Conservation (phyloP, 2,329 filamentous ascomycete species). For the Delphinella strobiligena region DNA sequence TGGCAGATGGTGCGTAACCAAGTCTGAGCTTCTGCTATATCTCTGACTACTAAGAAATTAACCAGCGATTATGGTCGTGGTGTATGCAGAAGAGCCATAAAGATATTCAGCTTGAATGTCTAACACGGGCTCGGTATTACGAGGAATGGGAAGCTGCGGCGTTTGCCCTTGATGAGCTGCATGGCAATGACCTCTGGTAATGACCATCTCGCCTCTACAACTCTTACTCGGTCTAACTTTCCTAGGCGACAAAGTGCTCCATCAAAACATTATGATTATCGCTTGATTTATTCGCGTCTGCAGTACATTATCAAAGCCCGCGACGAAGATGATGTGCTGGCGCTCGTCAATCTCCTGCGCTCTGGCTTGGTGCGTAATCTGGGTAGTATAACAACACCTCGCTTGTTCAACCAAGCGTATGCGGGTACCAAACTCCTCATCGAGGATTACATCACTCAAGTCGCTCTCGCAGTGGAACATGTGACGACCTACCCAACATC, state of each 20-base stretch:
- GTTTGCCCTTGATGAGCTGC: slow-evolving; percentile 65
- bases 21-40: background rate
- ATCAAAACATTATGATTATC: slow-evolving; percentile 75
- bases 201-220: background rate
- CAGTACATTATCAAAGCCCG: slow-evolving; percentile 57
- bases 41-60: slow-evolving; percentile 1
- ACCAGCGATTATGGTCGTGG: slow-evolving; percentile 56
- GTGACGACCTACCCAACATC: slow-evolving; percentile 54
- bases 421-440: slow-evolving; percentile 83
- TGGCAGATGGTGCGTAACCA: slow-evolving; percentile 11
- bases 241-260: slow-evolving; percentile 70
- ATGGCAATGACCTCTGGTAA: slow-evolving; percentile 68
- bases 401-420: slow-evolving; percentile 74
- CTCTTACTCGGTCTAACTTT: slow-evolving; percentile 1
- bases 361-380: slow-evolving; percentile 70
- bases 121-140: slow-evolving; percentile 57
- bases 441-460: slow-evolving; percentile 78
- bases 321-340: slow-evolving; percentile 59
- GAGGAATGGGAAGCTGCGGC: slow-evolving; percentile 85
- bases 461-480: slow-evolving; percentile 69
- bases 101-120: slow-evolving; percentile 52
- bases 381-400: slow-evolving; percentile 76
- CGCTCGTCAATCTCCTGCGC: slow-evolving; percentile 66
- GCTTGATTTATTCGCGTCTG: slow-evolving; percentile 67
- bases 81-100: slow-evolving; percentile 52